Base-by-base conservation (phyloP, 1,139 yeast genomes). In the Suhomyces bolitotheri region DNA sequence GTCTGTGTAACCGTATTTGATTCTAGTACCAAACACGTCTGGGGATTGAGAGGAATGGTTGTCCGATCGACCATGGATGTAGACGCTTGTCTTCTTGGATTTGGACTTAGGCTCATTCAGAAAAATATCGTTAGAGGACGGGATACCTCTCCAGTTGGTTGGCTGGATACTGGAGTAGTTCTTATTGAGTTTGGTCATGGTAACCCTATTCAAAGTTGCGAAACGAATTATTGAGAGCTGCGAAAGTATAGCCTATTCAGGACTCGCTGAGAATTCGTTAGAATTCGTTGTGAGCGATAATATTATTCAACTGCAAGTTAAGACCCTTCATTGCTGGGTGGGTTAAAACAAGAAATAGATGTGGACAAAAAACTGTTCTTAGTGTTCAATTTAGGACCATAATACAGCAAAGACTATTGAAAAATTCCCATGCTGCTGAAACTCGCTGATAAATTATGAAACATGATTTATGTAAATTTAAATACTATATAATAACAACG, bases 131-230 rank as follows among this genome's bases (percentile, higher is more conserved):
- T 22, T 20, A 3, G 24, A n/a, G 3, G 36, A 29, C 3, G 37
- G 37, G 10, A 34, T 12, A 11, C 33, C 29, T 22, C 25, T 29
- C 33, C 37, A 25, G 26, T 29, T 33, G 22, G 21, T 19, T 2
- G 32, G 25, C 13, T 21, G 28, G 16, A 38, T 26, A 22, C 36
- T 34, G 27, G 36, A 23, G 20, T 23, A 33, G 31, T 39, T 31
- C 26, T 39, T 34, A 25, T 33, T 33, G 13, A 29, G 25, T 25
- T 22, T 21, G 15, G 29, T 25, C 29, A 22, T 35, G 16, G 16
- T 14, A 3, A 14, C 28, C 11, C 28, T 16, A 15, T 16, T 25
- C 7, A n/a, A 25, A 21, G 16, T 25, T 11, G 20, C 20, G 20
- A 17, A 7, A 17, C n/a, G n/a, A n/a, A n/a, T n/a, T n/a, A n/a